Evolutionary conservation across 78 protist species (phyloP).

Genomic region (Dictyostelium brefeldianum): DNA sequence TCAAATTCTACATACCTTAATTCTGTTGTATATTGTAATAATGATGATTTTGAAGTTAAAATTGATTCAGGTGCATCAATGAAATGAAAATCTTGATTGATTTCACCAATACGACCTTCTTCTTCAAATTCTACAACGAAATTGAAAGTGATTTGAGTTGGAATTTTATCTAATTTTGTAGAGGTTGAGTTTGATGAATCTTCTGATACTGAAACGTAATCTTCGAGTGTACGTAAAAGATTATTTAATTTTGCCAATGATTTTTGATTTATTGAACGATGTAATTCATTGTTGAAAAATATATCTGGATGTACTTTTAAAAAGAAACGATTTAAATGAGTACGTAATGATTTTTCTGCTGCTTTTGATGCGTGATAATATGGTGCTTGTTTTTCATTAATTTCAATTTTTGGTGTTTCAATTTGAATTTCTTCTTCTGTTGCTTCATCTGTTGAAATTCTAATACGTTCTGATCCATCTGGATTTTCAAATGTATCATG

Average conservation of each 20-base stretch:
- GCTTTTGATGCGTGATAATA: conserved; percentile 31
- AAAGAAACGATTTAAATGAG: conserved; percentile 46
- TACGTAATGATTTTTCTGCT: conserved; percentile 3
- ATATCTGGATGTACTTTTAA: conserved; percentile 70
- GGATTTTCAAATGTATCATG: neutral
- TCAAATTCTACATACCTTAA: conserved; percentile 32
- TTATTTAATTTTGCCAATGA: conserved; percentile 61
- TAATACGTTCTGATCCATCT: neutral
- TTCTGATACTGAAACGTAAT: conserved; percentile 10
- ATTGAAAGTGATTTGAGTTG: neutral
- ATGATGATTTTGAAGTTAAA: conserved; percentile 33
- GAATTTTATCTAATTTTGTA: conserved; percentile 48
- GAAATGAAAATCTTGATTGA: neutral
- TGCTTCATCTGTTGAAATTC: no score
- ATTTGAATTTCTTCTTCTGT: neutral
- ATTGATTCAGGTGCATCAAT: neutral
- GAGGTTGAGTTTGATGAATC: neutral
- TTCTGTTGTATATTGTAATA: conserved; percentile 15
- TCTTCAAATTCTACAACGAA: conserved; percentile 34
- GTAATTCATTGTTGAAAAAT: conserved; percentile 6
- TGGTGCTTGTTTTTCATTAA: conserved; percentile 37
- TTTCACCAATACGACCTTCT: neutral
- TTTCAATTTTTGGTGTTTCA: neutral
- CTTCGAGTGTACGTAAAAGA: conserved; percentile 34
- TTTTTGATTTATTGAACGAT: conserved; percentile 12